Evolutionary conservation across 2,329 filamentous ascomycete species (phyloP), one percentile per base, ranked within the genome.

Genomic region (Penicillium aurantiogriseum): DNA sequence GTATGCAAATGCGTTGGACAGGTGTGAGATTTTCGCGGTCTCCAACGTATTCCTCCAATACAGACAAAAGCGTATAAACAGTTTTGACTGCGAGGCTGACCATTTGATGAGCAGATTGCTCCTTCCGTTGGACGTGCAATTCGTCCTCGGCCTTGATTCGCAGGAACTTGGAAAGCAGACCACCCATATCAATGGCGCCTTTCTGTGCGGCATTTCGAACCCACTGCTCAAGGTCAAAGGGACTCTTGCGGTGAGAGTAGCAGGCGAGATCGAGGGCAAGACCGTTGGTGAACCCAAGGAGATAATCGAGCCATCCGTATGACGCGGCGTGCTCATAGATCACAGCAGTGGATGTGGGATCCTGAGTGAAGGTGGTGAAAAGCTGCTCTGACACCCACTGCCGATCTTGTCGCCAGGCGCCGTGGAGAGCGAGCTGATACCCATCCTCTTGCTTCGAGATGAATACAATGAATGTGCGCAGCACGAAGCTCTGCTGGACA

Each of bases 201-300:
- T 88, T 85, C 54, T 79, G 75, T 15, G 87, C 80, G 56, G 89
- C 88, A 59, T 85, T 86, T 42, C 87, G 85, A 40, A 91, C 85
- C 91, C 92, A 97, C 58, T 89, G 83, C 23, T 89, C 82, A 17
- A 97, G 80, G 69, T 97, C 90, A 43, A 95, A 84, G n/a, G 85
- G 83, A 5, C 87, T 87, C 64, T 90, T 86, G 23, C 90, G 88
- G 73, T 97, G 91, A 4, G 91, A 92, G 48, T 92, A 83, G 40
- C 92, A 90, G 17, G 91, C 90, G 46, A 97, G 83, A 71, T 97
- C 93, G 58, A 96, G 83, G 10, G 90, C 91, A 69, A 97, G 91
- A 0, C 90, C 91, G 66, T 89, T 96, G 5, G 87, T 86, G 40
- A 92, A 83, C 61, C 88, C 87, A 19, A 92, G 85, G 23, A 97